phyloP scores from a whole-genome alignment of 2,329 filamentous ascomycete species.

The Aspergillus uvarum region DNA sequence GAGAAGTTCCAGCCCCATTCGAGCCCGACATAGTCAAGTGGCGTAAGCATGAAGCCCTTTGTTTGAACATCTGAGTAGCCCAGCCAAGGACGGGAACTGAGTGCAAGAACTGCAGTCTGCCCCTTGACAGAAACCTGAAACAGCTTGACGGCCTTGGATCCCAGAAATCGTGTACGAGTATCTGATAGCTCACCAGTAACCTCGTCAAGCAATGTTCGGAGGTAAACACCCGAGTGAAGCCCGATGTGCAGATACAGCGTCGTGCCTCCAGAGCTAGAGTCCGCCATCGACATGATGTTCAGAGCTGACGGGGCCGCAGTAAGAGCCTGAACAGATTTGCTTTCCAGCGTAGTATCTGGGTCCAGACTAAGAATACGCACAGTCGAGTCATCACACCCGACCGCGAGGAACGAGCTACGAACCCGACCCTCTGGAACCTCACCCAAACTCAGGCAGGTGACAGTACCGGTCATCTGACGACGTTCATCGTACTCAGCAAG shows the following conservation, averaged over 20 bases:
- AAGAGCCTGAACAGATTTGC: conserved; percentile 89
- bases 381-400: conserved; percentile 95
- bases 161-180: conserved; percentile 90
- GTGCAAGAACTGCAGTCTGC: conserved; percentile 79
- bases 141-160: conserved; percentile 82
- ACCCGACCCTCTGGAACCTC: conserved; percentile 87
- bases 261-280: conserved; percentile 83
- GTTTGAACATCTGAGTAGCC: conserved; percentile 88
- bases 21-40: conserved; percentile 80
- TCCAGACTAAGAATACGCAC: conserved; percentile 89
- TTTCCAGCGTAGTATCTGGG: conserved; percentile 85
- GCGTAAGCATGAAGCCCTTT: conserved; percentile 86
- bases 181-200: conserved; percentile 94
- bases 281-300: conserved; percentile 91
- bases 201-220: conserved; percentile 91
- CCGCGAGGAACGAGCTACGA: conserved; percentile 87
- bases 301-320: conserved; percentile 86
- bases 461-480: conserved; percentile 90
- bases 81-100: conserved; percentile 94
- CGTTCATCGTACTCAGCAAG: conserved; percentile 93
- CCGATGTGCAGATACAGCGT: conserved; percentile 96
- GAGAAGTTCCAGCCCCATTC: conserved; percentile 97
- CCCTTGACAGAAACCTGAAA: conserved; percentile 88
- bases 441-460: conserved; percentile 90
- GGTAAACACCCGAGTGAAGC: conserved; percentile 90